These are phyloP conservation scores for Breynia disticha DNA, from an alignment of 441 rosid genomes.

Conservation along the genomic window DNA sequence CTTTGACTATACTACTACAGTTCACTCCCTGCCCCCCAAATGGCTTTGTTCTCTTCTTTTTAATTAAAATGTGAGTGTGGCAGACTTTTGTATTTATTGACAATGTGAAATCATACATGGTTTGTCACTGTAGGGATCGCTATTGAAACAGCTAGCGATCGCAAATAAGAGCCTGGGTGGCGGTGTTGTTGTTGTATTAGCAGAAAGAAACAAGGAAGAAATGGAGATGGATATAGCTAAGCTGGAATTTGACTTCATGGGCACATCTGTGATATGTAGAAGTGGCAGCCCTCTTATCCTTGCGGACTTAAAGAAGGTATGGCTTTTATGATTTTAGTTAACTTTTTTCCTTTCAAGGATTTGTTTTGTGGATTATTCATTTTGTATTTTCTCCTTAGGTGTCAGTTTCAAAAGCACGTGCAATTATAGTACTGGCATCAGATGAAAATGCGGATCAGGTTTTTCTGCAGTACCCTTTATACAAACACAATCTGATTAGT, in stretches of 20 bases:
- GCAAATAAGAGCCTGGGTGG: constrained; percentile 92
- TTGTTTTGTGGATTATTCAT: constrained; percentile 6
- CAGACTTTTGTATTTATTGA: too few relatives aligned
- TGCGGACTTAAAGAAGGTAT: constrained; percentile 82
- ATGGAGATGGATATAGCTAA: constrained; percentile 89
- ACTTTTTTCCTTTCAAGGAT: constrained; percentile 2
- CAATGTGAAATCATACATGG: constrained; percentile 1
- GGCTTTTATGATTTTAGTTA: constrained; percentile 1
- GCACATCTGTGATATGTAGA: constrained; percentile 86
- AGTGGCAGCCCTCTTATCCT: constrained; percentile 89
- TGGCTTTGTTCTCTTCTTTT: too few relatives aligned
- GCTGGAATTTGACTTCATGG: constrained; percentile 87
- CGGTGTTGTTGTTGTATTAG: constrained; percentile 75
- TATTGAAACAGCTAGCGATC: constrained; percentile 85
- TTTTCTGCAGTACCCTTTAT: constrained; percentile 9
- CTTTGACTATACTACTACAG: too few relatives aligned
- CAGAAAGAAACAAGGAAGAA: constrained; percentile 92
- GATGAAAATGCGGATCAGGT: constrained; percentile 98
- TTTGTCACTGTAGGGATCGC: constrained; percentile 60
- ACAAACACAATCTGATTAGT: constrained; percentile 4
- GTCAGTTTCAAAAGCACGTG: constrained; percentile 88
- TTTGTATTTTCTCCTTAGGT: constrained; percentile 37
- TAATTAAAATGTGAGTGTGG: too few relatives aligned
- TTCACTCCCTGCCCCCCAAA: too few relatives aligned
- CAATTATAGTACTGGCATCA: constrained; percentile 73